These are phyloP conservation scores for Cladosporium cucumerinum DNA, from an alignment of 2,329 filamentous ascomycete species.

Conservation along the genomic window DNA sequence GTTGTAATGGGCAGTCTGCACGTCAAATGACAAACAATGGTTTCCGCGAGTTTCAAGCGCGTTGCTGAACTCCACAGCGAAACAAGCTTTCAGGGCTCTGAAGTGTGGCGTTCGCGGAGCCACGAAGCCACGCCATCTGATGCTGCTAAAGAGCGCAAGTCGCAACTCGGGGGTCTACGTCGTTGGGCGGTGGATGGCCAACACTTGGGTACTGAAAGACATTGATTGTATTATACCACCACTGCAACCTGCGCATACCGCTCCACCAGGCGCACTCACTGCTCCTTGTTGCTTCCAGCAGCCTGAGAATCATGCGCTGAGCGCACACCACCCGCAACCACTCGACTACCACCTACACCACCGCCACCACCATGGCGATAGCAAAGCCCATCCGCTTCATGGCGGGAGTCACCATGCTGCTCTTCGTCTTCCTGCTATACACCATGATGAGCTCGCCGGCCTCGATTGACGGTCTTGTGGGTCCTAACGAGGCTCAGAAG, in stretches of 20 bases:
- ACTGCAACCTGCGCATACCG: background rate
- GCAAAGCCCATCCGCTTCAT: conserved; percentile 80
- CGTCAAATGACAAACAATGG: background rate
- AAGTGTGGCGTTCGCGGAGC: background rate
- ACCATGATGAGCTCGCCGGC: conserved; percentile 59
- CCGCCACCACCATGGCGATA: conserved; percentile 65
- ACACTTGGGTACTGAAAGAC: background rate
- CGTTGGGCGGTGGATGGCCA: background rate
- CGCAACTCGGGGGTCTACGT: background rate
- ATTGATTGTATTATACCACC: background rate
- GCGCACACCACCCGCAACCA: conserved; percentile 1
- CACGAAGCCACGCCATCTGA: background rate
- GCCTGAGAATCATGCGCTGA: conserved; percentile 13
- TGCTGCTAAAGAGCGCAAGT: background rate
- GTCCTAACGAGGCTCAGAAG: conserved; percentile 37
- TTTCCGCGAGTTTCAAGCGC: background rate
- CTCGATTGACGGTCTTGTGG: conserved; percentile 11
- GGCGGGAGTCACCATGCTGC: conserved; percentile 64
- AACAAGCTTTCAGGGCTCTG: conserved; percentile 12
- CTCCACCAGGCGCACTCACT: background rate
- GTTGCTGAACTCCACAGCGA: conserved; percentile 4
- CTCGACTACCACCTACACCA: background rate
- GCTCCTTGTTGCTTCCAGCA: background rate
- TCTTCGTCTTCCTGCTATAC: conserved; percentile 77
- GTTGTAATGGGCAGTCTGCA: background rate